phyloP scores from a whole-genome alignment of 352 stramenopile genomes.

The Poterioochromonas sp. region DNA sequence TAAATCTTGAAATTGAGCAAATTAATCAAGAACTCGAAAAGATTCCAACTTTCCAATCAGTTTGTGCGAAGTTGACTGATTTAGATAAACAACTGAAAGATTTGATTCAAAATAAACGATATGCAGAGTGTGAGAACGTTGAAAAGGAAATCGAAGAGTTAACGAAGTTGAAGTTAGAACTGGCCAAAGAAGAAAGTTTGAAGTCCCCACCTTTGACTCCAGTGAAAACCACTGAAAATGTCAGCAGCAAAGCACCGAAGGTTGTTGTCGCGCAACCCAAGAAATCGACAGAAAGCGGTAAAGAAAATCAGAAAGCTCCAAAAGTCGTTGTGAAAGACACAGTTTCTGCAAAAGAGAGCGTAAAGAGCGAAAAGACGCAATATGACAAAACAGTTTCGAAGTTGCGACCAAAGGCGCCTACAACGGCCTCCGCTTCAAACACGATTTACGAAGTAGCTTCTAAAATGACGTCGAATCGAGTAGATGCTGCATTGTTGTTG shows the following conservation, averaged over 20 bases:
- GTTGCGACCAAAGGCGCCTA: constrained; percentile 62
- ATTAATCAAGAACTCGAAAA: constrained; percentile 47
- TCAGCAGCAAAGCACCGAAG: not conserved
- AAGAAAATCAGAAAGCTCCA: not conserved
- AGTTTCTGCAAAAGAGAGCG: not conserved
- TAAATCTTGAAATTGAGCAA: constrained; percentile 42
- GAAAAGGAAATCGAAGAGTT: constrained; percentile 49
- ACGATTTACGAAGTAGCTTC: constrained; percentile 70
- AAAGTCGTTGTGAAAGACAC: not conserved
- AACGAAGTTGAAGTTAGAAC: constrained; percentile 47
- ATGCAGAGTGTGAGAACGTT: constrained; percentile 50
- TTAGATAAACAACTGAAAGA: constrained; percentile 49
- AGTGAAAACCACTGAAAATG: constrained; percentile 1
- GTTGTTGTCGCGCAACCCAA: not conserved
- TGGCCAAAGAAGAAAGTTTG: constrained; percentile 46
- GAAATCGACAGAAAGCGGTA: not conserved
- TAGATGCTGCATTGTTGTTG: constrained; percentile 82
- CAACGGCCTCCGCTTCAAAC: constrained; percentile 66
- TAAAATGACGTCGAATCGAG: constrained; percentile 74
- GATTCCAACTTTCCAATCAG: constrained; percentile 49
- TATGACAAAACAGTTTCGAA: constrained; percentile 45
- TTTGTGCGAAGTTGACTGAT: constrained; percentile 44
- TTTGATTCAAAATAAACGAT: constrained; percentile 53
- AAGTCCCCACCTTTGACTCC: no score
- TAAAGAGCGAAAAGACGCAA: constrained; percentile 24